Base-by-base conservation (phyloP, 108 stramenopile species). In the Schizochytrium sp. region DNA sequence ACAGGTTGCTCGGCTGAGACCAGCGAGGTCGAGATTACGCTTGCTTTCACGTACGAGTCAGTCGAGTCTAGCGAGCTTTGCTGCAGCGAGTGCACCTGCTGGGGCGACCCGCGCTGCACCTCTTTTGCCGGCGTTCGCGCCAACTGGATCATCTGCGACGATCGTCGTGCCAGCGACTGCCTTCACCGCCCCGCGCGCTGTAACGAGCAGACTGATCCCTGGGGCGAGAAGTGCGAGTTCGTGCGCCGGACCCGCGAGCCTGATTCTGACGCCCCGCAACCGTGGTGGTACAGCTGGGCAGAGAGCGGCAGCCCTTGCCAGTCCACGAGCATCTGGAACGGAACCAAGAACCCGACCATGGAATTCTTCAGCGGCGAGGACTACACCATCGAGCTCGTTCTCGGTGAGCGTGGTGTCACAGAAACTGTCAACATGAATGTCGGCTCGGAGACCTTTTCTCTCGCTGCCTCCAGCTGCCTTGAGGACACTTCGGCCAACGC, bases 71-170 rank as follows among this genome's bases (percentile, higher is more conserved):
- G 48, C 48, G 76, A 53, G 76, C 48, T 53, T 18, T 83, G 76
- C 76, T 83, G 76, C 51, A 16, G 14, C 18, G 6, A 21, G n/a
- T 83, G 76, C 51, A 25, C 51, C 51, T 83, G 76, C 76, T 83
- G 51, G 48, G 76, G 76, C 51, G 76, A 83, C 1, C 76, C 76
- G 14, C 48, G 51, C 48, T 83, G 76, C 28, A 83, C 51, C 51
- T 83, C 76, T 0, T 83, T 83, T 4, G 2, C 19, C 4, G 23
- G 76, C 1, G n/a, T 3, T 4, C 76, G 51, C 2, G 76, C 45
- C 45, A 53, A 83, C 48, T 83, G 76, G 76, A 83, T 83, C 3
- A 53, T 83, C 48, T 83, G 76, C 4, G 76, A 83, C 76, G 76
- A 53, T 83, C 76, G 76, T 4, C 76, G 76, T 0, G 76, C 48